Base-by-base conservation (phyloP, 2,329 filamentous ascomycete genomes). In the Delphinella strobiligena region DNA sequence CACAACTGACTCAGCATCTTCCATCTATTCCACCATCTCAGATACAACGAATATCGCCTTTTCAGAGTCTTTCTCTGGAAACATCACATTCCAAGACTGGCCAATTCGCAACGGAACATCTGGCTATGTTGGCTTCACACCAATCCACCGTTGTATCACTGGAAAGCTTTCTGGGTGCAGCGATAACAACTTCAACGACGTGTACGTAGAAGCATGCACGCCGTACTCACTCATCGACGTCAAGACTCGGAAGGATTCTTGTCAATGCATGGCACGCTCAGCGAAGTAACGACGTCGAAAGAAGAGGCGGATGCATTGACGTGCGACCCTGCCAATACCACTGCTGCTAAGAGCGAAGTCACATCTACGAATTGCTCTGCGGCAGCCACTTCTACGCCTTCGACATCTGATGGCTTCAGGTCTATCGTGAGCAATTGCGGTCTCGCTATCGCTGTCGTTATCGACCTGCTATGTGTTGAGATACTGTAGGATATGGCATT, bases 281-380 rank as follows among this genome's bases (percentile, higher is more conserved):
- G 19, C 10, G 11, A 18, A 4, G 17, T 39, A 4, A 32, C 14
- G 9, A n/a, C 31, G 11, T 31, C 31, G 16, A 4, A n/a, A 8
- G 19, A n/a, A 4, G 19, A 3, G 10, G 19, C 19, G 4, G 31
- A 18, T 4, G 31, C n/a, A 2, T 14, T 39, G 15, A 34, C 19
- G 8, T 39, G 37, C 15, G 32, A 39, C 19, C 37, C 37, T 9
- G 37, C 37, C 15, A 39, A 39, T 16, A 33, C 19, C 9, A 39
- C 37, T 8, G 15, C 8, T 3, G 37, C 37, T 5, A 27, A 27
- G 31, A 34, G 27, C 19, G 37, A 31, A 10, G 32, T n/a, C n/a
- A n/a, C n/a, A n/a, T n/a, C n/a, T n/a, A n/a, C n/a, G n/a, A n/a
- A n/a, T n/a, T n/a, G n/a, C n/a, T n/a, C n/a, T n/a, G n/a, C n/a